Base-by-base conservation (phyloP, 2,329 filamentous ascomycete genomes). In the Parafenestella ontariensis region DNA sequence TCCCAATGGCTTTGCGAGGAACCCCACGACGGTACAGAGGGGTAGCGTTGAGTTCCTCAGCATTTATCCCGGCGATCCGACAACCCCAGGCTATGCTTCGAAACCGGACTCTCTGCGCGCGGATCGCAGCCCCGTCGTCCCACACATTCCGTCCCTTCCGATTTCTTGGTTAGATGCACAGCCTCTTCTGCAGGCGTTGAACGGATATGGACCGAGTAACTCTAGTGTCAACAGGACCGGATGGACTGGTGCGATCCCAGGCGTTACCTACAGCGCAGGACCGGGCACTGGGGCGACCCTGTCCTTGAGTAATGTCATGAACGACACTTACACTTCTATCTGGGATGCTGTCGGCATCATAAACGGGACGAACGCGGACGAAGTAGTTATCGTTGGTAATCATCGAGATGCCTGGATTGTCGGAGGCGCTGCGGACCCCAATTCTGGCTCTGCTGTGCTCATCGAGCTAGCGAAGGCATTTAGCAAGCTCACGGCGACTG, bases 111-210 rank as follows among this genome's bases (percentile, higher is more conserved):
- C 83, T 17, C 89, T 89, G 15, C 86, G 92, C 29, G 82, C 85
- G 48, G 87, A 91, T 17, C 86, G 87, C 0, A 80, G 87, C 18
- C 76, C 81, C 7, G 82, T 83, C 3, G 90, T 86, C 21, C 89
- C 92, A 0, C 84, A 83, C 1, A 96, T 96, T 52, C 92, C 93
- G 0, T 96, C 92, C 1, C 79, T 96, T 6, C 92, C 92, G 2
- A 90, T 96, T 34, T 96, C 92, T 0, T 96, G 93, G 72, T 76
- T 80, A 3, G 92, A 96, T 61, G 92, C 89, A 1, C 76, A 96
- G 20, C 92, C 92, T 0, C 85, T 96, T 29, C 82, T 96, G 17
- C 88, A 88, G 68, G 89, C 92, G 0, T 80, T 96, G 45, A 95
- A 96, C 66, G 92, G 92, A 3, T 85, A 91, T 68, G 92, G 92